Percentiles rank a stretch among this genome's conserved stretches.
Conservation (phyloP, 768 basidiomycete genomes). For the Tylopilus subfusipes region DNA sequence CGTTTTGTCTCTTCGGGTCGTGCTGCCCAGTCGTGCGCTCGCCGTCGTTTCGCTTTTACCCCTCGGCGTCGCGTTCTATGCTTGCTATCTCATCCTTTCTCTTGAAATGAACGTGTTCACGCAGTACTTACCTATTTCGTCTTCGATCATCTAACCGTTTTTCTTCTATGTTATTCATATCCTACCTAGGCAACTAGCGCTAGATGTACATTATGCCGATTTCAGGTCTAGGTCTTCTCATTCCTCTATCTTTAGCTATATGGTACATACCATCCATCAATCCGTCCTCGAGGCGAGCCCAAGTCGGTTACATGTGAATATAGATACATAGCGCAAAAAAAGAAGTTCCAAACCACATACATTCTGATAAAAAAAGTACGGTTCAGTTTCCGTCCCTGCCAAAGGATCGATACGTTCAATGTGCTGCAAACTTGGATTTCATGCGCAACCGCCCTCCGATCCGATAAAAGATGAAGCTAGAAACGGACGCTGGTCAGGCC, state of each 20-base stretch:
- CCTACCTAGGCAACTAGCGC: conserved; percentile 6
- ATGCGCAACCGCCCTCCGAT: conserved; percentile 44
- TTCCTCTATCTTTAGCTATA: neutral
- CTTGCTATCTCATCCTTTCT: neutral
- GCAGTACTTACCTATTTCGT: conserved; percentile 1
- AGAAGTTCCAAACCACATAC: neutral
- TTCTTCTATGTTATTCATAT: conserved; percentile 11
- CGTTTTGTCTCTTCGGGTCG: neutral
- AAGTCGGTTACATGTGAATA: neutral
- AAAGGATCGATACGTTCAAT: conserved; percentile 1
- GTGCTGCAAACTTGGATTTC: conserved; percentile 40
- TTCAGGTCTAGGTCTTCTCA: conserved; percentile 1
- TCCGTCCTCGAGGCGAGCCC: neutral
- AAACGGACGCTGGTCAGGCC: neutral
- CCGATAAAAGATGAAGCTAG: conserved; percentile 46
- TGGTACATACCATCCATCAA: conserved; percentile 5
- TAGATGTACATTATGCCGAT: conserved; percentile 24
- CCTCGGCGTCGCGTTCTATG: neutral
- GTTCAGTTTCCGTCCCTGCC: neutral
- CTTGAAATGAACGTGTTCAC: neutral
- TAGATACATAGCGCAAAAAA: neutral
- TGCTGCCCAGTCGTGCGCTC: neutral
- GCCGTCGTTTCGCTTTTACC: neutral
- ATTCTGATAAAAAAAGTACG: too few species aligned
- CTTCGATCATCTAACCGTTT: neutral